phyloP scores from a whole-genome alignment of 1,284 basidiomycete genomes.

The Psilocybe mexicana region DNA sequence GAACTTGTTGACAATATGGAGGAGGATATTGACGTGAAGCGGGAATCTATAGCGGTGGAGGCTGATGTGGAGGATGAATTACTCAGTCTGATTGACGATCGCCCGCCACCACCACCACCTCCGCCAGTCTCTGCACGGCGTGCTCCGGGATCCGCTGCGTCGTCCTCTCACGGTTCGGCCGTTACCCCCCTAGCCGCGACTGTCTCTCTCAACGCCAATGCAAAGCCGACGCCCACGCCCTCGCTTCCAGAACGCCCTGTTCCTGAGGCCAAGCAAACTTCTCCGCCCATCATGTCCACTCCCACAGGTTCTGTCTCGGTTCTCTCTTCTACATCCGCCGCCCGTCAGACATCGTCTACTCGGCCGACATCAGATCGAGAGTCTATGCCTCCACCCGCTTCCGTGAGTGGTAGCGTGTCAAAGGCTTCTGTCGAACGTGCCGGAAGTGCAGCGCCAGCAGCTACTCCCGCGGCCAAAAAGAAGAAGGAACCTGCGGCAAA shows the following conservation, averaged over 20 bases:
- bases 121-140: conserved; percentile 15
- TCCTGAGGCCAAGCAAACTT: conserved; percentile 14
- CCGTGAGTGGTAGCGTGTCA: conserved; percentile 25
- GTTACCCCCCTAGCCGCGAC: conserved; percentile 1
- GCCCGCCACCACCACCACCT: conserved; percentile 23
- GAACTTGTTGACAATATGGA: conserved; percentile 42
- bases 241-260: conserved; percentile 10
- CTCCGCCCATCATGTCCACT: conserved; percentile 15
- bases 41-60: conserved; percentile 37
- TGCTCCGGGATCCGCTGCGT: conserved; percentile 12
- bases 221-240: conserved; percentile 7
- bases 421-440: conserved; percentile 28
- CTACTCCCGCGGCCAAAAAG: conserved; percentile 35
- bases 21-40: conserved; percentile 27
- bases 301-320: conserved; percentile 18
- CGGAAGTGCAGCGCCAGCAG: conserved; percentile 19
- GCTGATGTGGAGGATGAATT: conserved; percentile 73
- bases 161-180: conserved; percentile 19
- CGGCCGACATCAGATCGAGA: conserved; percentile 43
- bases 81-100: conserved; percentile 63
- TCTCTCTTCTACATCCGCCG: conserved; percentile 21
- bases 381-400: conserved; percentile 60
- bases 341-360: conserved; percentile 26
- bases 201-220: conserved; percentile 9
- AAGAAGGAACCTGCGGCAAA: conserved; percentile 47